Base-by-base conservation (phyloP, 1,284 basidiomycete species). In the Chondrostereum purpureum region DNA sequence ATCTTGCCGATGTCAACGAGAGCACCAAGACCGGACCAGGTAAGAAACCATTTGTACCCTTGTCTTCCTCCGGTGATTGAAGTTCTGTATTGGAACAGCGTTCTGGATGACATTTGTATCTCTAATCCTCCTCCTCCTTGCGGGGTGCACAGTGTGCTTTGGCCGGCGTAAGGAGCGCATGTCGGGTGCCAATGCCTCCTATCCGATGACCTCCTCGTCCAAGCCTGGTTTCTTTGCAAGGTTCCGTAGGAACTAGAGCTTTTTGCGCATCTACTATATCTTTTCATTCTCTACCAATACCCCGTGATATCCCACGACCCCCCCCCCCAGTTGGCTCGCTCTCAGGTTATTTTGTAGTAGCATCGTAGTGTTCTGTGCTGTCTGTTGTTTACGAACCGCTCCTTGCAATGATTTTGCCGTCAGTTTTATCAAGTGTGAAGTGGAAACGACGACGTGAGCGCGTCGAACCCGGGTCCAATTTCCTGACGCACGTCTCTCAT, bases 61-160 rank as follows among this genome's bases (percentile, higher is more conserved):
- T 21, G 2, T 24, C 13, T 16, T 14, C 14, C 13, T 23, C 10
- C 22, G 27, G 5, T 34, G 13, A 13, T 33, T 35, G 16, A 16
- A n/a, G 6, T 10, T 20, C 31, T 23, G n/a, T n/a, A n/a, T n/a
- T n/a, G n/a, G n/a, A n/a, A n/a, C n/a, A 76, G 76, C 65, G 5
- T 74, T 79, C 54, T 79, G 77, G 77, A 59, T 79, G 54, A 76
- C 75, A 5, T 68, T 78, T 54, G 66, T 64, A 8, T 56, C 73
- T 20, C 58, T 79, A 55, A 53, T 78, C 43, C 64, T 78, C 2
- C 67, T 76, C 20, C 54, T 67, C 45, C 50, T 78, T 47, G 71
- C 68, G 3, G 74, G 73, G 23, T 66, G 66, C 62, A 72, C 70
- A 0, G 72, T 75, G 31, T 77, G 71, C 58, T 67, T 75, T 52